These are phyloP conservation scores for Ophiocordyceps sinensis DNA, from an alignment of 2,329 filamentous ascomycete genomes.

Conservation along the genomic window DNA sequence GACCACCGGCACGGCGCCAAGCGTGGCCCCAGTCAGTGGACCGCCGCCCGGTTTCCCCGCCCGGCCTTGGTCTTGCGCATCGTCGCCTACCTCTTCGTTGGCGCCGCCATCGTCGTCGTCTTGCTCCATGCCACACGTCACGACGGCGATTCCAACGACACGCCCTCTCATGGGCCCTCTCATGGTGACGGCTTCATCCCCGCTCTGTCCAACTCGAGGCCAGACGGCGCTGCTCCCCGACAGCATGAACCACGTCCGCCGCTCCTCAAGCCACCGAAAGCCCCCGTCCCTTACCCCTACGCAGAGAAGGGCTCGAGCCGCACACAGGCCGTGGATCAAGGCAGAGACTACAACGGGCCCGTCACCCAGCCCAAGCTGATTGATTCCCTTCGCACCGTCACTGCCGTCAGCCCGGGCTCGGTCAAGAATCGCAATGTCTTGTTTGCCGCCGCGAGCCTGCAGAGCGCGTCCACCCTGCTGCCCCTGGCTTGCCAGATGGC, in stretches of 20 bases:
- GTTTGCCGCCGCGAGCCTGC: conserved; percentile 62
- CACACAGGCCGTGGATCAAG: not conserved
- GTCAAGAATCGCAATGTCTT: conserved; percentile 54
- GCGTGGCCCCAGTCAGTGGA: conserved; percentile 20
- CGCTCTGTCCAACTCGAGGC: too few species aligned
- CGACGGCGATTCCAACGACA: not conserved
- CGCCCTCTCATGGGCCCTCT: too few species aligned
- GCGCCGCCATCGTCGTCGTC: conserved; percentile 39
- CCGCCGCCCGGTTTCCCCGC: conserved; percentile 25
- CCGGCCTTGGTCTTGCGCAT: conserved; percentile 42
- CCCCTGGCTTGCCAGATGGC: conserved; percentile 85
- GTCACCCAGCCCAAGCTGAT: conserved; percentile 55
- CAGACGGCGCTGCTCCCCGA: too few species aligned
- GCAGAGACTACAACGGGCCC: conserved; percentile 46
- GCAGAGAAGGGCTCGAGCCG: not conserved
- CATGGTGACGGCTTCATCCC: too few species aligned
- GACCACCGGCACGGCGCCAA: conserved; percentile 22
- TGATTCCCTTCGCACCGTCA: conserved; percentile 44
- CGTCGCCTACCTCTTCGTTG: conserved; percentile 27
- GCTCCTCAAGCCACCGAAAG: too few species aligned
- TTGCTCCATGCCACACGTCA: conserved; percentile 3
- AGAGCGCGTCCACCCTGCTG: conserved; percentile 57
- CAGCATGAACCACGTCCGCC: too few species aligned
- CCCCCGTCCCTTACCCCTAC: too few species aligned
- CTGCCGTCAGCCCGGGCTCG: conserved; percentile 35